Evolutionary conservation across 208 protist genomes (phyloP), one percentile per base, ranked within the genome.

Genomic region (Lotmaria passim): DNA sequence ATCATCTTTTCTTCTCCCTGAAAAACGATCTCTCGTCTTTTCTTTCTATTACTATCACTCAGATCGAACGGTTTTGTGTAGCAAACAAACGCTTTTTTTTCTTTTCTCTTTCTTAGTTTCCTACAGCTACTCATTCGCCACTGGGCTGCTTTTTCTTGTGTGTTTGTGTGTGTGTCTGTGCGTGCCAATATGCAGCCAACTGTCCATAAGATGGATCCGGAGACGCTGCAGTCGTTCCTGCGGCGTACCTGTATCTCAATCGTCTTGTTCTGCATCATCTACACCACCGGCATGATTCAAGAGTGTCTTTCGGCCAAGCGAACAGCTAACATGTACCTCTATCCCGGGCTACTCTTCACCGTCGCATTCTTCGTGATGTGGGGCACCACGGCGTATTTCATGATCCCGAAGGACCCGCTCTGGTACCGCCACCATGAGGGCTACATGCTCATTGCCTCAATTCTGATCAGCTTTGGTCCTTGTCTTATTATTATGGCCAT

Each of bases 361-460:
- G 73, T 51, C 28, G 47, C 86, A 21, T 94, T 96, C 70, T 78
- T 70, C 48, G 50, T 50, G 33, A 79, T 94, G 63, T 94, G 92
- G 92, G 58, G 79, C 21, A 93, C 93, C 72, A 85, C 81, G 23
- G 73, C 78, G 15, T 52, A 62, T 15, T 79, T 71, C 44, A 68
- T 93, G 57, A 81, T 83, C 31, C 73, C 74, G 43, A 82, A 81
- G 47, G 75, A 93, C 57, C 64, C 74, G 6, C 63, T 73, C 51
- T 95, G 89, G 92, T 86, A 78, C 61, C 75, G 89, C 41, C 75
- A 75, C 12, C 79, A 95, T 57, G 79, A 85, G 73, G 50, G 51
- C 12, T 85, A 89, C 44, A 52, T 97, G 17, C 55, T 76, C 21
- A 31, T 76, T 15, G 70, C 70, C 31, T 62, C 70, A 1, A 12